Conservation (phyloP, 495 filamentous ascomycete genomes). For the Aspergillus olivimuriae region DNA sequence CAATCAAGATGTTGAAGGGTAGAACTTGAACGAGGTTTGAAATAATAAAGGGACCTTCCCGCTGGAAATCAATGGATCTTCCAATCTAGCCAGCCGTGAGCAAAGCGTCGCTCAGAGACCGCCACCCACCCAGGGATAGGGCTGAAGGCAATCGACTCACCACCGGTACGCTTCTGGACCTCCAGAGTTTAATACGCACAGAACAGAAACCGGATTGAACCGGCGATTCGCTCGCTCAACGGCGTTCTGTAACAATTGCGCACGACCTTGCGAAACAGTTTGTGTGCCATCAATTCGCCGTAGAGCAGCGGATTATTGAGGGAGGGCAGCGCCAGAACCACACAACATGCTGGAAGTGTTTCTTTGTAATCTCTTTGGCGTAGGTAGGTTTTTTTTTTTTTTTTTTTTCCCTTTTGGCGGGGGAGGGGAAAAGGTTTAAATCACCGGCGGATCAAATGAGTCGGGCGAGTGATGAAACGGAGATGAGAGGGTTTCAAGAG, state of each 20-base stretch:
- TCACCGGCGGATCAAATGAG: constrained; percentile 6
- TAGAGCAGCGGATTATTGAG: constrained; percentile 24
- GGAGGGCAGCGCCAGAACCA: constrained; percentile 17
- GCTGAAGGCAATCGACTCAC: neutral
- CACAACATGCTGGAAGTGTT: constrained; percentile 23
- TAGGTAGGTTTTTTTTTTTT: constrained; percentile 3
- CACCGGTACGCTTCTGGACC: neutral
- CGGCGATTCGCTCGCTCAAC: constrained; percentile 29
- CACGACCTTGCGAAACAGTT: constrained; percentile 25
- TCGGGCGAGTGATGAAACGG: constrained; percentile 9
- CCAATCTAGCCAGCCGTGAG: too few relatives aligned
- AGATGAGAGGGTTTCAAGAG: constrained; percentile 8
- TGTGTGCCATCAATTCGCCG: constrained; percentile 33
- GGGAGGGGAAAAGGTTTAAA: constrained; percentile 1
- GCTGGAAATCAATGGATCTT: too few relatives aligned
- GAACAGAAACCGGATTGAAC: constrained; percentile 1
- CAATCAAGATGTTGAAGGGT: neutral
- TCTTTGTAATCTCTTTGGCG: neutral
- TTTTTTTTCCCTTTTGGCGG: too few relatives aligned
- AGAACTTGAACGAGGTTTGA: neutral
- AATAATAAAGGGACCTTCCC: neutral
- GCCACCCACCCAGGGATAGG: too few relatives aligned
- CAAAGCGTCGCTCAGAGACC: too few relatives aligned
- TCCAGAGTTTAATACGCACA: too few relatives aligned
- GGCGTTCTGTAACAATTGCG: constrained; percentile 25